Conservation (phyloP, 2,329 filamentous ascomycete species). For the Tricladium varicosporioides region DNA sequence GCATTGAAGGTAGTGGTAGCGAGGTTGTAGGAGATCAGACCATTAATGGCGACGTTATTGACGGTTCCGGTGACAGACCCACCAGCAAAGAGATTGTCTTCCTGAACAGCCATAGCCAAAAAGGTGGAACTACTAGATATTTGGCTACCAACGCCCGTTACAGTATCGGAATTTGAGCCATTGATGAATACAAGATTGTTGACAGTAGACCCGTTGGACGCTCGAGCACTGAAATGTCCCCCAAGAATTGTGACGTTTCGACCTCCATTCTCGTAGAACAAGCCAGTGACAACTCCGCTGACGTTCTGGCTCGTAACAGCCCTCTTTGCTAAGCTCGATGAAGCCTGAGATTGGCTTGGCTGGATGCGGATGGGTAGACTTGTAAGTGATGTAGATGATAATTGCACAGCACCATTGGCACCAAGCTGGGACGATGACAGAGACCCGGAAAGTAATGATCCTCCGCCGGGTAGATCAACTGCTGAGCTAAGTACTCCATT, state of each 20-base stretch:
- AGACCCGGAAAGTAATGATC: conserved; percentile 78
- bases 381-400: conserved; percentile 51
- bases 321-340: conserved; percentile 45
- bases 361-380: conserved; percentile 57
- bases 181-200: conserved; percentile 84
- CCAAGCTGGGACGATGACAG: conserved; percentile 73
- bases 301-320: conserved; percentile 43
- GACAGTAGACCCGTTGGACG: conserved; percentile 66
- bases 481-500: conserved; percentile 71
- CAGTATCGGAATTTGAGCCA: conserved; percentile 61
- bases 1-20: conserved; percentile 58
- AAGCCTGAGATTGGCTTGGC: conserved; percentile 35
- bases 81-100: conserved; percentile 74
- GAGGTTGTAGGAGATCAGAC: conserved; percentile 80
- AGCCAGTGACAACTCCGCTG: conserved; percentile 72
- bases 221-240: conserved; percentile 76
- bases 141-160: conserved; percentile 67
- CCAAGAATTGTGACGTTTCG: conserved; percentile 85
- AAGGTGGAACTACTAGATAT: conserved; percentile 74
- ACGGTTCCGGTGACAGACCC: conserved; percentile 74
- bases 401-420: conserved; percentile 68
- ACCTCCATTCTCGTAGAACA: conserved; percentile 68
- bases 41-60: conserved; percentile 60
- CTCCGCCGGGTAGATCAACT: conserved; percentile 58
- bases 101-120: conserved; percentile 64